phyloP scores from a whole-genome alignment of 768 basidiomycete species.

The Dacryopinax spathularia region DNA sequence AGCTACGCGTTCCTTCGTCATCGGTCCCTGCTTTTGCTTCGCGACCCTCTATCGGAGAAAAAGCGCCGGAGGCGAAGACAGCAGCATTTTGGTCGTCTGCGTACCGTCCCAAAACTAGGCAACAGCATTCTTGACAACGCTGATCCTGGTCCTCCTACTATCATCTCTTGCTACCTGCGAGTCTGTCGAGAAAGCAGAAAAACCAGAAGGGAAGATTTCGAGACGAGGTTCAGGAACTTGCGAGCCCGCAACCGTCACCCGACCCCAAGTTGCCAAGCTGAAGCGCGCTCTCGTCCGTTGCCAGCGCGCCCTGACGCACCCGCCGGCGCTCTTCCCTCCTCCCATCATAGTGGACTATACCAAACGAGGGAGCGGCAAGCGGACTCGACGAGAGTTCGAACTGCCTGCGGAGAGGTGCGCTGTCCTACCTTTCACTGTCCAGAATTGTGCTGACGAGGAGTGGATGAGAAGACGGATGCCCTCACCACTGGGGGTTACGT shows the following conservation, averaged over 20 bases:
- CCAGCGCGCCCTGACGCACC: neutral
- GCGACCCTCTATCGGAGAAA: no score
- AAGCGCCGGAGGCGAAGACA: no score
- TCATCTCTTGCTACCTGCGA: no score
- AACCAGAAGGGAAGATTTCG: no score
- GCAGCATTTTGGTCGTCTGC: no score
- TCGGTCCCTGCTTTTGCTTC: no score
- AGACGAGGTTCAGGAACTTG: neutral
- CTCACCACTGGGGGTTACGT: conserved; percentile 42
- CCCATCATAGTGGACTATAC: neutral
- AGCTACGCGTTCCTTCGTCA: no score
- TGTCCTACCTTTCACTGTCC: neutral
- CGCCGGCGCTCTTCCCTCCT: neutral
- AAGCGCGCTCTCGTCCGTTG: neutral
- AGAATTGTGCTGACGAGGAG: neutral
- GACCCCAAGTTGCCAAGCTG: neutral
- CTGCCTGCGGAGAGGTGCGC: neutral
- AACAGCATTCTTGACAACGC: no score
- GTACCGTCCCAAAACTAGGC: no score
- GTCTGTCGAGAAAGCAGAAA: neutral
- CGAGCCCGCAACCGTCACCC: neutral
- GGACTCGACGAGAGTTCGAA: neutral
- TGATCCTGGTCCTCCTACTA: no score
- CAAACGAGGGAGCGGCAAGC: no score
- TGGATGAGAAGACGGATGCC: conserved; percentile 19